Base-by-base conservation (phyloP, 1,139 yeast genomes). In the Komagataea norvegica region DNA sequence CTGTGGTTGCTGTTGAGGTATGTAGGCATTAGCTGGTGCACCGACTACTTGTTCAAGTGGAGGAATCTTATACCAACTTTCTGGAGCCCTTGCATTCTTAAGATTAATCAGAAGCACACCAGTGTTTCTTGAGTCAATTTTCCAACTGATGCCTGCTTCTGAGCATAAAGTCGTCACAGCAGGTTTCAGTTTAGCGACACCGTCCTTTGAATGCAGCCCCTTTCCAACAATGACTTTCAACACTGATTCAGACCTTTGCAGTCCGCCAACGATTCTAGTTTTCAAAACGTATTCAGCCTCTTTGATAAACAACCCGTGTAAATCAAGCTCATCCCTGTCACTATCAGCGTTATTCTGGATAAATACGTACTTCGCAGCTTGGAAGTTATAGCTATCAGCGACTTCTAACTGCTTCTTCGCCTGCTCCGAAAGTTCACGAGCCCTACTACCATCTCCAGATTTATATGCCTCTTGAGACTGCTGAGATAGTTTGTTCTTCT, bases 321-420 rank as follows among this genome's bases (percentile, higher is more conserved):
- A 69, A 61, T 91, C 97, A 46, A 91, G 87, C 61, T 91, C 97
- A 57, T 87, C 85, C 14, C 70, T 71, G 23, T 75, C 79, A 23
- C 93, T 80, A 55, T 88, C 96, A 24, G 86, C 75, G 55, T 91
- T 91, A 58, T 91, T 91, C 50, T 84, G 91, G 33, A 81, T 68
- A 57, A 89, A 89, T 3, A 88, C 97, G 57, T 81, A 89, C 56
- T 79, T 89, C 1, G 96, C 96, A 1, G 97, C 98, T 57, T 80
- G 76, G 23, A 69, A 65, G 61, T 88, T 88, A 56, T 70, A 76
- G 29, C 67, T 60, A 40, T 87, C 95, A 27, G 89, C 94, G 48
- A 79, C 65, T 0, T 56, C 62, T 24, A 67, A 66, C 41, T 75
- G 77, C 42, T 68, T 56, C 54, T 86, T 82, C 34, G 91, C 79